Evolutionary conservation across 1,139 yeast genomes (phyloP), one percentile per base, ranked within the genome.

Genomic region (Kluyveromyces sp.): DNA sequence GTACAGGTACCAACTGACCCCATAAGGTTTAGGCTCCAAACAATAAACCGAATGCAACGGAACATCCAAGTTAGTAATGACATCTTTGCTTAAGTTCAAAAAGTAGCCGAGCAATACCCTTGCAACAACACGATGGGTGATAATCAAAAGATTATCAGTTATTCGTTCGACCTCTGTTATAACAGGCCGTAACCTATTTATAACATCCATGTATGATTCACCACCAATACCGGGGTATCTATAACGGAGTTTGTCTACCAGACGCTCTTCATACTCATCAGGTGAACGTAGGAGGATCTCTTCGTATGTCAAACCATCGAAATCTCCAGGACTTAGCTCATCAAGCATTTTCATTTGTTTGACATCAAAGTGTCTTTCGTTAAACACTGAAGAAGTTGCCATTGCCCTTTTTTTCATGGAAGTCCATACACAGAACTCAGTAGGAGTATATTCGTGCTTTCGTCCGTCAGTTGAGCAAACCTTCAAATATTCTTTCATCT

Each of bases 181-280:
- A 32, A 92, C 77, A 1, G 97, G 95, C 46, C 95, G 73, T 47
- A 92, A 71, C 48, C 98, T 73, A 50, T 89, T 86, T 56, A 92
- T 83, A 3, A 89, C 98, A 65, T 92, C 98, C 54, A 89, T 68
- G 56, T 89, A 89, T 0, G 95, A 84, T 65, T 89, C 97, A 29
- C 97, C 97, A n/a, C 96, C 96, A 43, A 87, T 85, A 9, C 97
- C 97, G 2, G 97, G 97, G 60, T 88, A 89, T 52, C 97, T 70
- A 64, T 88, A 89, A 22, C 81, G 70, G 55, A 89, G 71, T 65
- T 89, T 89, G 62, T 86, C 83, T 37, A 73, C 70, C 52, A 86
- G 68, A 48, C 96, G 74, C 17, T 88, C 75, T 38, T 76, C 78
- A 57, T 83, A 89, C 63, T 92, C 97, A 36, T 74, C 76, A 0